Base-by-base conservation (phyloP, 352 stramenopile species). In the Phytophthora kernoviae region DNA sequence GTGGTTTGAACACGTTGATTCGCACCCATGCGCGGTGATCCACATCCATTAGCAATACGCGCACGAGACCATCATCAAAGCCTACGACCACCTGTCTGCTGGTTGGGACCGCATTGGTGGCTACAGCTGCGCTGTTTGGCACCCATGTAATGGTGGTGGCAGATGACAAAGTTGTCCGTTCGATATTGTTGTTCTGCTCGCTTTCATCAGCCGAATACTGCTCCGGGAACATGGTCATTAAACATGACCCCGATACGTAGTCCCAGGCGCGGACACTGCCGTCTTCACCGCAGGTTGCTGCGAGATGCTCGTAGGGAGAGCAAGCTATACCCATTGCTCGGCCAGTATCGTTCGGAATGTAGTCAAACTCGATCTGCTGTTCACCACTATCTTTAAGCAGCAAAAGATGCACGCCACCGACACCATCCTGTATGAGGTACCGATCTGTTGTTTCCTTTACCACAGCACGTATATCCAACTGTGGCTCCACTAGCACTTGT, bases 31-130 rank as follows among this genome's bases (percentile, higher is more conserved):
- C 58, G 2, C 74, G 62, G 48, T 76, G 73, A 0, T 64, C 52
- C 3, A 88, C 37, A 43, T 94, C 79, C 54, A 88, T 63, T 22
- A 91, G 33, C 18, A 92, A 40, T 4, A 94, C 62, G 6, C 91
- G 82, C 17, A 97, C 72, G 12, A 97, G 74, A 6, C 93, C 93
- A 52, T 98, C 88, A 32, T 75, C 77, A 64, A 97, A 98, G 0
- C 94, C 93, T 18, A 97, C 93, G 18, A 80, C 72, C 43, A 98
- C 72, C 18, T 94, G 92, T 6, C 83, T 73, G 41, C 88, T 93
- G 4, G 49, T 27, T 11, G 68, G 55, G 45, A 93, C 64, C 5
- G 84, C 55, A 12, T 77, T 62, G 4, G 67, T 79, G 10, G 74
- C 50, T 26, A 89, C 21, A 1, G 79, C 79, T 15, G 51, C 66